Evolutionary conservation across 768 basidiomycete species (phyloP).

Genomic region (Leucogyrophana mollusca): DNA sequence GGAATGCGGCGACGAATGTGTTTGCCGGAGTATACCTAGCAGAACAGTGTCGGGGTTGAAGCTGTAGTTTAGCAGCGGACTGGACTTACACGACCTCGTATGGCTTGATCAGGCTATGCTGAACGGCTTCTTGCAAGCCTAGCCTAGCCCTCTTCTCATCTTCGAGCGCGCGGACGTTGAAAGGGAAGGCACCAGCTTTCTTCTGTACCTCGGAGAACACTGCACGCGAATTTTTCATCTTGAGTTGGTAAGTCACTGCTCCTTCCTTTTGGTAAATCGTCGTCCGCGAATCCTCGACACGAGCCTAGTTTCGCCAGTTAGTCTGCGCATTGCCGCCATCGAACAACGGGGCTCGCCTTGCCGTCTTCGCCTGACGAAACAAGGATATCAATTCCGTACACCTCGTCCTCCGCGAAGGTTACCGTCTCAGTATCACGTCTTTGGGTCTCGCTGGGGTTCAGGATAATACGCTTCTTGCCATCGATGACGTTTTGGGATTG

Average conservation of each 20-base stretch:
- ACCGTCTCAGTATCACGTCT: slow-evolving; percentile 82
- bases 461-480: slow-evolving; percentile 92
- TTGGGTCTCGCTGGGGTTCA: slow-evolving; percentile 84
- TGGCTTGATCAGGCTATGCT: slow-evolving; percentile 90
- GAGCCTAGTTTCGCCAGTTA: slow-evolving; percentile 57
- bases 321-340: slow-evolving; percentile 1
- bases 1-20: slow-evolving; percentile 92
- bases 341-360: slow-evolving; percentile 52
- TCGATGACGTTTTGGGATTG: slow-evolving; percentile 94
- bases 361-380: slow-evolving; percentile 87
- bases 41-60: slow-evolving; percentile 1
- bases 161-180: slow-evolving; percentile 91
- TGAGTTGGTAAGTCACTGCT: slow-evolving; percentile 87
- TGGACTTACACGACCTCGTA: slow-evolving; percentile 87
- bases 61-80: neutral
- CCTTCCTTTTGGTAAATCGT: slow-evolving; percentile 91
- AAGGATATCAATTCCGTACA: slow-evolving; percentile 92
- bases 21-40: slow-evolving; percentile 74
- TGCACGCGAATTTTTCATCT: slow-evolving; percentile 96
- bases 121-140: slow-evolving; percentile 94
- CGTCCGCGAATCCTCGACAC: slow-evolving; percentile 84
- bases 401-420: slow-evolving; percentile 90
- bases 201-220: slow-evolving; percentile 97
- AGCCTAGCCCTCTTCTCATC: slow-evolving; percentile 96
- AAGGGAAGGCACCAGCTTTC: slow-evolving; percentile 97